A percentile compares a stretch with the other conserved stretches of the same genome.
Evolutionary conservation across 495 filamentous ascomycete genomes (phyloP).

Genomic region (Pyrenula massariospora): DNA sequence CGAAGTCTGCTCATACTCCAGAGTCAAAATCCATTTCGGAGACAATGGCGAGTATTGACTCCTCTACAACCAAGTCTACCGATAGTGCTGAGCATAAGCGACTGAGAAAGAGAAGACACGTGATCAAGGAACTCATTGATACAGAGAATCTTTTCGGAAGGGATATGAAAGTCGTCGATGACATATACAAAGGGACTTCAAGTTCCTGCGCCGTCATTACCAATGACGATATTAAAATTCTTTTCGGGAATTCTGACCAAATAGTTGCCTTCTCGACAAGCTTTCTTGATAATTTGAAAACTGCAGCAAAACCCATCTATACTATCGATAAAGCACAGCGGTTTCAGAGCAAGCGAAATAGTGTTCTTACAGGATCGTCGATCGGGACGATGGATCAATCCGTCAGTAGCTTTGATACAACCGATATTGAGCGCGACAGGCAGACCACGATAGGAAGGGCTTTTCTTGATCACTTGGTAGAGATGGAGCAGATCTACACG

Average conservation of each 20-base stretch:
- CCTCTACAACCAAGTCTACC: conserved; percentile 17
- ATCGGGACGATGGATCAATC: conserved; percentile 18
- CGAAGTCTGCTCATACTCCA: not conserved
- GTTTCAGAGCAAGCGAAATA: conserved; percentile 43
- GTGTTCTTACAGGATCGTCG: conserved; percentile 15
- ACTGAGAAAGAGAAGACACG: conserved; percentile 54
- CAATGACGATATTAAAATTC: conserved; percentile 66
- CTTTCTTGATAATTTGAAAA: conserved; percentile 69
- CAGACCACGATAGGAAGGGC: conserved; percentile 67
- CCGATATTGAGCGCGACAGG: conserved; percentile 60
- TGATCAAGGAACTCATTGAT: conserved; percentile 83
- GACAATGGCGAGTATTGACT: not conserved
- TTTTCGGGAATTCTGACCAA: conserved; percentile 85
- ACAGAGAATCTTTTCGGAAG: conserved; percentile 78
- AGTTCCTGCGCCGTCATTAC: conserved; percentile 71
- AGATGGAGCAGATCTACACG: conserved; percentile 77
- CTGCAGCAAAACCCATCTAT: conserved; percentile 65
- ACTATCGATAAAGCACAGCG: conserved; percentile 42
- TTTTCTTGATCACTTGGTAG: conserved; percentile 58
- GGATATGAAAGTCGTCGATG: conserved; percentile 92
- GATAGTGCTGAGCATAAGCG: conserved; percentile 45
- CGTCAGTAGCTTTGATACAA: conserved; percentile 23
- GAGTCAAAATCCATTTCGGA: conserved; percentile 26
- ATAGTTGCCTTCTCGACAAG: conserved; percentile 69
- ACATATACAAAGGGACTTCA: conserved; percentile 94